Evolutionary conservation across 208 protist genomes (phyloP), one percentile per base, ranked within the genome.

Genomic region (Herpetomonas tarakana): DNA sequence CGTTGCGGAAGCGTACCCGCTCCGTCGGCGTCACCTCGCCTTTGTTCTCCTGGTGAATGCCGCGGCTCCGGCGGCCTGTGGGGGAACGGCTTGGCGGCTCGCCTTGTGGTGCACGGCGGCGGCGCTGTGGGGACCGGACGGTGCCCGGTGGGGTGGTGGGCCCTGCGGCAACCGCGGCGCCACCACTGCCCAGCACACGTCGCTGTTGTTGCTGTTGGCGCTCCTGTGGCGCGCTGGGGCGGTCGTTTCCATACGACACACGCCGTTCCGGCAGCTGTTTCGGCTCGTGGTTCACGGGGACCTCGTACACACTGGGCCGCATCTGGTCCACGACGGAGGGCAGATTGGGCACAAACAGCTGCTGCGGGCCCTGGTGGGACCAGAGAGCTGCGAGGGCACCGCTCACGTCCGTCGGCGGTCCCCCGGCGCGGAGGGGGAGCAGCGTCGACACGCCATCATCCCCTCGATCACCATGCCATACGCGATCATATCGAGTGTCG

Each of bases 1-100:
- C 63, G 62, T 72, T 80, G 12, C 87, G 71, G 56, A 86, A 86
- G 4, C 63, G 65, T 16, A 68, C 61, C 27, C 71, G 71, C 55
- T 76, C 74, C 14, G 62, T 39, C 0, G 51, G 46, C 22, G 62
- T 60, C 16, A 78, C 53, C 3, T 41, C 35, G 35, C 35, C 35
- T 14, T 41, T 41, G 35, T 41, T 41, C 14, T 41, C 35, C 35
- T 41, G 35, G 14, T 14, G 35, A 14, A 41, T 41, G 9, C 35
- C 35, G 14, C 35, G 35, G 35, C 35, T 41, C 9, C 35, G 35
- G 35, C 35, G 35, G 6, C 9, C 35, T 41, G 9, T 41, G 35
- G 35, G 35, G 14, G 35, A 41, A n/a, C n/a, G n/a, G n/a, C n/a
- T n/a, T n/a, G n/a, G n/a, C 35, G 35, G 35, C 35, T 41, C 35